phyloP scores from a whole-genome alignment of 2,329 filamentous ascomycete species.

The Celoporthe dispersa region DNA sequence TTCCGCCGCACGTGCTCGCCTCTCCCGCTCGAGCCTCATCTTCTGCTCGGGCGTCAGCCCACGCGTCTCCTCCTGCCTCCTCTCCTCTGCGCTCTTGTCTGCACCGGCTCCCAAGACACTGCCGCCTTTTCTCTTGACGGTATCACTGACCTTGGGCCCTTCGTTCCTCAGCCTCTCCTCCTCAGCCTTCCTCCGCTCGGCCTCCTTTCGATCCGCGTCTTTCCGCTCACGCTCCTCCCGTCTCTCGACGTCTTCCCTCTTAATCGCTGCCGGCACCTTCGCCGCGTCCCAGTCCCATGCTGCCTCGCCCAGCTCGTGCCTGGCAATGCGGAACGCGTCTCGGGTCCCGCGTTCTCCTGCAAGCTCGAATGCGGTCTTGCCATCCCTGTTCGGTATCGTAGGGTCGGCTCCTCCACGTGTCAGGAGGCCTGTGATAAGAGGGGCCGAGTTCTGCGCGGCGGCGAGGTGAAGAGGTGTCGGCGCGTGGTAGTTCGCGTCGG shows the following conservation, averaged over 20 bases:
- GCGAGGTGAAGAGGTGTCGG: conserved; percentile 86
- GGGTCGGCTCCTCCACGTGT: conserved; percentile 78
- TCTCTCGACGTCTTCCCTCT: conserved; percentile 70
- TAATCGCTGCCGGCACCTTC: conserved; percentile 72
- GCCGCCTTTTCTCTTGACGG: conserved; percentile 51
- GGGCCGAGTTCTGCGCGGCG: conserved; percentile 76
- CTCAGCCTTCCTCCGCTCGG: conserved; percentile 72
- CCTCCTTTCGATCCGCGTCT: conserved; percentile 70
- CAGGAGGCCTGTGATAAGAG: conserved; percentile 78
- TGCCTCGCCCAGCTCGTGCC: conserved; percentile 77
- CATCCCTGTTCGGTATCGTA: conserved; percentile 69
- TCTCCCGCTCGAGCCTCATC: conserved; percentile 81
- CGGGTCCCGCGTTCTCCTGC: conserved; percentile 83
- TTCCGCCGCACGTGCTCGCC: conserved; percentile 88
- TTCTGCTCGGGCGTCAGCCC: conserved; percentile 89
- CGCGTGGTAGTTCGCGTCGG: conserved; percentile 75
- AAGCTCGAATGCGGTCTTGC: conserved; percentile 85
- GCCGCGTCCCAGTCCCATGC: conserved; percentile 80
- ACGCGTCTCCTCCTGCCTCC: conserved; percentile 79
- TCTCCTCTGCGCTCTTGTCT: conserved; percentile 78
- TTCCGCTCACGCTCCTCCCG: conserved; percentile 72
- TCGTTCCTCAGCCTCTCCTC: conserved; percentile 73
- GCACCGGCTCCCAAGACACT: conserved; percentile 61
- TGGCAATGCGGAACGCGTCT: conserved; percentile 89
- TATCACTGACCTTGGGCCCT: conserved; percentile 56